A percentile compares a stretch with the other conserved stretches of the same genome.
phyloP scores from a whole-genome alignment of 139 green algal genomes.

The Gonium pectorale region DNA sequence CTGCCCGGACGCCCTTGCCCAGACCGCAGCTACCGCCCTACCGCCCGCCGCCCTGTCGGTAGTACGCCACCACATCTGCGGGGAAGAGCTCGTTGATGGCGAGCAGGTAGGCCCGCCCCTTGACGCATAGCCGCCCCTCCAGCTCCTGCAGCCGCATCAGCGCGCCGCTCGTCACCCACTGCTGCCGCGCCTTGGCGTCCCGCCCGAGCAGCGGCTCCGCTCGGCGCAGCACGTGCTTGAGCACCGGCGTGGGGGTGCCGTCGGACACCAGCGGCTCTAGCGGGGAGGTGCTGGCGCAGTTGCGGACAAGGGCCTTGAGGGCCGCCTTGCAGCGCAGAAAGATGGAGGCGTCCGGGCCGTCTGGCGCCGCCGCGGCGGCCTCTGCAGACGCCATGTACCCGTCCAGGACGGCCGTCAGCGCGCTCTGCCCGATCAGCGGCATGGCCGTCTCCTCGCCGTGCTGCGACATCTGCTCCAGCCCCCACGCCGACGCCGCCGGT shows the following conservation, averaged over 20 bases:
- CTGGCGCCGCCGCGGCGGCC: neutral
- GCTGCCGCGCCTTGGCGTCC: constrained; percentile 46
- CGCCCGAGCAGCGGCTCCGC: constrained; percentile 34
- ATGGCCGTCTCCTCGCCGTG: constrained; percentile 52
- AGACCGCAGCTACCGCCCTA: neutral
- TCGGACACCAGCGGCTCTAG: constrained; percentile 50
- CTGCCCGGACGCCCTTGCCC: no score
- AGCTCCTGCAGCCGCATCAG: constrained; percentile 58
- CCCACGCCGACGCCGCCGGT: constrained; percentile 50
- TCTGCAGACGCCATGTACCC: constrained; percentile 12
- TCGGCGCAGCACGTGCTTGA: constrained; percentile 55
- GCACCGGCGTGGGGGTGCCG: constrained; percentile 45
- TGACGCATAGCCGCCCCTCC: constrained; percentile 27
- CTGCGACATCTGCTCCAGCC: constrained; percentile 57
- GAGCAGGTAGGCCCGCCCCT: constrained; percentile 15
- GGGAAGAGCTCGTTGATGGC: constrained; percentile 61
- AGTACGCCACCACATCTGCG: constrained; percentile 63
- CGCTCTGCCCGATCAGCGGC: constrained; percentile 50
- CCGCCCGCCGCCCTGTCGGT: constrained; percentile 17
- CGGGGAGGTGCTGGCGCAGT: constrained; percentile 37
- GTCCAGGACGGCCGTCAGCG: constrained; percentile 43
- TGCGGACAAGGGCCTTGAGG: constrained; percentile 56
- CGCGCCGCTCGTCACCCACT: constrained; percentile 62
- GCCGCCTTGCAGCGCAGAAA: constrained; percentile 40
- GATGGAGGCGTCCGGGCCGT: neutral